A percentile compares a stretch with the other conserved stretches of the same genome.
Conservation (phyloP, 805 yeast species). For the Sugiyamaella chiloensis region DNA sequence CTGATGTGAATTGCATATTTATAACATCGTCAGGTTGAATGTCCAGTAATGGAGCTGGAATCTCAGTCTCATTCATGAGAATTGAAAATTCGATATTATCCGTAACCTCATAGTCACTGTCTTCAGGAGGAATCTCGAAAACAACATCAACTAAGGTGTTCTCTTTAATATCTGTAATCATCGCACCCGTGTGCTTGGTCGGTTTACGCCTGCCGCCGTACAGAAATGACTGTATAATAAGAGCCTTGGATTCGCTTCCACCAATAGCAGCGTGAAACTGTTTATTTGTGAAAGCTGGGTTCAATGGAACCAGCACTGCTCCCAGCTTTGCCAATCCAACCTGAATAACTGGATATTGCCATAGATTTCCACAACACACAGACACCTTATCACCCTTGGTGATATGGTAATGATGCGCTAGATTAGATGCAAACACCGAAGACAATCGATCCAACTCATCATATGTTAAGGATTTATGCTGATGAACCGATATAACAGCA, state of each 20-base stretch:
- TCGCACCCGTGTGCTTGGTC: conserved; percentile 17
- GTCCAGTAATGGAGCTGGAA: background rate
- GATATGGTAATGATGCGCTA: conserved; percentile 16
- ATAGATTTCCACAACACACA: conserved; percentile 30
- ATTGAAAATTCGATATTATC: background rate
- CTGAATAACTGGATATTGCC: conserved; percentile 31
- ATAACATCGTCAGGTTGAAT: conserved; percentile 20
- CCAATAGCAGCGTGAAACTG: conserved; percentile 28
- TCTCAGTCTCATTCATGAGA: background rate
- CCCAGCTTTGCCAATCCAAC: conserved; percentile 30
- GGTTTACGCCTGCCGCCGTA: conserved; percentile 20
- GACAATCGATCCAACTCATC: conserved; percentile 21
- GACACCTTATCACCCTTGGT: conserved; percentile 28
- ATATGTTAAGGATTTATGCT: conserved; percentile 21
- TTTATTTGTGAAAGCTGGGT: conserved; percentile 30
- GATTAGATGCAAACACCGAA: conserved; percentile 22
- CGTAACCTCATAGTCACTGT: background rate
- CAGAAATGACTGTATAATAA: conserved; percentile 25
- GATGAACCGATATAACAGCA: conserved; percentile 26
- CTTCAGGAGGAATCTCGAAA: conserved; percentile 2
- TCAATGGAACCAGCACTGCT: conserved; percentile 30
- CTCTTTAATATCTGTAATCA: conserved; percentile 6
- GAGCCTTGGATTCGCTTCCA: conserved; percentile 23
- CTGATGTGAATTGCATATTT: conserved; percentile 35
- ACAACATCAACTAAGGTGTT: conserved; percentile 3